phyloP scores from a whole-genome alignment of 1,284 basidiomycete species.

The Peniophora sp. region DNA sequence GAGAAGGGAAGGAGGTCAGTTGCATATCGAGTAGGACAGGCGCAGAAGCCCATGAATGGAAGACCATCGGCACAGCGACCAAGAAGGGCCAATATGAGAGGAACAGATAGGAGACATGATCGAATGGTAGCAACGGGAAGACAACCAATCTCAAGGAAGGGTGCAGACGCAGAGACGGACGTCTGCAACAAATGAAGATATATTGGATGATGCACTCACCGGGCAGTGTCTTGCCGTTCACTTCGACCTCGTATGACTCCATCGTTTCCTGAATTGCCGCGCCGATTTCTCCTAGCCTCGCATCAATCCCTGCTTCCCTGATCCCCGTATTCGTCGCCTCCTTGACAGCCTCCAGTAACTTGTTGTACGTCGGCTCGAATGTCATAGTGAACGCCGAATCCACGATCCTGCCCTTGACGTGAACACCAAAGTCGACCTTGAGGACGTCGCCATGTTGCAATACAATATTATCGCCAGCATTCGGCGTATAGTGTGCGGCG shows the following conservation, averaged over 20 bases:
- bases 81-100: neutral
- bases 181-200: neutral
- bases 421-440: constrained; percentile 97
- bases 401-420: constrained; percentile 89
- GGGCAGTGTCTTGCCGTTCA: constrained; percentile 77
- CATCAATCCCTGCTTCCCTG: constrained; percentile 95
- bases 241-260: constrained; percentile 97
- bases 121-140: neutral
- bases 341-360: constrained; percentile 84
- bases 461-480: constrained; percentile 85
- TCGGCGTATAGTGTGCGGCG: constrained; percentile 96
- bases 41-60: neutral
- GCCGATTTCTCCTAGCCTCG: constrained; percentile 88
- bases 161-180: neutral
- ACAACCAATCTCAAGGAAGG: neutral
- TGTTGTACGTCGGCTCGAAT: constrained; percentile 88
- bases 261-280: constrained; percentile 96
- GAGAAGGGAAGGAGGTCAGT: constrained; percentile 4
- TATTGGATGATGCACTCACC: constrained; percentile 40
- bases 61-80: neutral
- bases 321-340: constrained; percentile 93
- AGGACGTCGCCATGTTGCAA: constrained; percentile 82
- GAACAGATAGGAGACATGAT: neutral
- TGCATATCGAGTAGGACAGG: neutral
- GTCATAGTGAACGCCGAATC: constrained; percentile 95